Evolutionary conservation across 768 basidiomycete species (phyloP), one percentile per base, ranked within the genome.

Genomic region (Lactarius vividus): DNA sequence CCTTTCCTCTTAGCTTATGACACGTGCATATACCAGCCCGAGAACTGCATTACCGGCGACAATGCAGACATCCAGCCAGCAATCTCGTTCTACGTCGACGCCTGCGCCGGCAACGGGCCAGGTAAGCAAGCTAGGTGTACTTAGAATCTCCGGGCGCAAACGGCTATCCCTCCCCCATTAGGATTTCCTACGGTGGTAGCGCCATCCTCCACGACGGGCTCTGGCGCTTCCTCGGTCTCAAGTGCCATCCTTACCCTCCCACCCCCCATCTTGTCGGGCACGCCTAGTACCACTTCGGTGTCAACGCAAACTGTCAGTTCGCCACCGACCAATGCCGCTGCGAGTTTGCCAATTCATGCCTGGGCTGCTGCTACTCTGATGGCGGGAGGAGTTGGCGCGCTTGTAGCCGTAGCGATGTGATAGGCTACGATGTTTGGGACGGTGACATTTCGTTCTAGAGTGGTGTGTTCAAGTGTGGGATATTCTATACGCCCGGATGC

Each of bases 291-390:
- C 7, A 18, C 20, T 1, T 13, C 31, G 31, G 54, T 11, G 35
- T 26, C 57, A 13, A 40, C 20, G 18, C 35, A 16, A 37, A 57
- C 37, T 23, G 3, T 26, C 37, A 57, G 57, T 39, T 15, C 37
- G 2, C 37, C 42, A 1, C 44, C 56, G 33, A 18, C n/a, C 3
- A 66, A 66, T 58, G 49, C 56, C 5, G 65, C 65, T 4, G 57
- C 26, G 1, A 52, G 49, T 26, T 26, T 26, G 26, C n/a, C 4
- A 8, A 1, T 15, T 16, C 4, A 42, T 26, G 54, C 46, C 65
- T 3, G 53, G 56, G 37, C 28, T 16, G 33, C 39, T 42, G 61
- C 65, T 13, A 61, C 56, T 4, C n/a, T 66, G 29, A 11, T 66
- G 11, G 61, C 26, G 13, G 61, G 61, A 16, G 65, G 39, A 6